Evolutionary conservation across 345 rosid species (phyloP), one percentile per base, ranked within the genome.

Genomic region (Aquilaria sinensis): DNA sequence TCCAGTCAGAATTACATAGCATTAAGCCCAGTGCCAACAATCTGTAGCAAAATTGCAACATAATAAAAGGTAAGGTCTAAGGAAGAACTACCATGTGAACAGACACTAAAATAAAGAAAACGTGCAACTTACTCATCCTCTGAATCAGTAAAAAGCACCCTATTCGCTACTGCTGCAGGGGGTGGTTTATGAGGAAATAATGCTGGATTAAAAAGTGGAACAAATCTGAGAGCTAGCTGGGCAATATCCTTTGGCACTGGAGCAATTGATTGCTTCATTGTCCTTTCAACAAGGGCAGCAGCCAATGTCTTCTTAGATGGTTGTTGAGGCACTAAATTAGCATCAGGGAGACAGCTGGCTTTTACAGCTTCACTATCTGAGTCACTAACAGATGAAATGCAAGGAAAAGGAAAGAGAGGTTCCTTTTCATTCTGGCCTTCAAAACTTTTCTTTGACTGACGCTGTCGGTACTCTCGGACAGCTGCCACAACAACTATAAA

Each of bases 121-220:
- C 58, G 47, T 13, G 57, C 13, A 67, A 83, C 96, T 83, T 70
- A 86, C 99, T 90, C 95, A 80, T 93, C 98, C 83, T 93, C 97
- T 72, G 92, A 63, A 52, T 88, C 96, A 62, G 99, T 90, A 72
- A 94, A 94, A 71, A 94, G 97, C 66, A 88, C 77, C 69, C 97
- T 77, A 78, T 80, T 86, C 57, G 83, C 84, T 15, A 86, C 85
- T 61, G 97, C 75, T 23, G 70, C 68, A 65, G 81, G 79, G 41
- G 99, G 97, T 62, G 97, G 93, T 77, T 88, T 94, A 78, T 88
- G 89, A 12, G 97, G 99, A 78, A 81, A 90, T 8, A 94, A 67
- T 32, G 88, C 80, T 58, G 68, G 79, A 75, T 84, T 94, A 67
- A 94, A 85, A 57, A 82, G 69, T 0, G 88, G 82, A 61, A 72